Base-by-base conservation (phyloP, 352 stramenopile genomes). In the Pythium phragmiticola region DNA sequence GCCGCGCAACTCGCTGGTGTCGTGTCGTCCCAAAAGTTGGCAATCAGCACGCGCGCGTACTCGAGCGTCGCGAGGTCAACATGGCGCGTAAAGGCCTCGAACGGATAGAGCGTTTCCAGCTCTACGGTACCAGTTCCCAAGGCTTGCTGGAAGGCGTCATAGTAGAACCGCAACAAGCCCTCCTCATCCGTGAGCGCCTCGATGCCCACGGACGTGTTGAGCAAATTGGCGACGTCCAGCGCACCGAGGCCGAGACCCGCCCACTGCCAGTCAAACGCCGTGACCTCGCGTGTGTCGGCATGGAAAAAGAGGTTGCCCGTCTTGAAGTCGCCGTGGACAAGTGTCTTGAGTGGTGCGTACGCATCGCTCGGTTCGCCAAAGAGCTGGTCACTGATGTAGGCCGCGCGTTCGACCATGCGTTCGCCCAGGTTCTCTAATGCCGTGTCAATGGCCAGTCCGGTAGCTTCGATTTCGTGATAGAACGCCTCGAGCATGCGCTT, bases 241-340 rank as follows among this genome's bases (percentile, higher is more conserved):
- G 66, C 82, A 4, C 80, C 82, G 8, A 89, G 69, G n/a, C 75
- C 82, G 21, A 87, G 52, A 4, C 82, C 82, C 14, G 64, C 76
- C 82, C 82, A 91, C 56, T 91, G 80, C 82, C 82, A 91, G 64
- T 91, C 82, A 46, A 91, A 91, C 5, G 80, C 82, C 56, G 85
- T 73, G 14, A 82, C 80, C 16, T 76, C 54, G 6, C 74, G 68
- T 9, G 76, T 71, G 30, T 63, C 41, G 0, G 67, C 37, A 16
- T 88, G 50, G 47, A 91, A 91, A 56, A 89, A 89, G 9, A 91
- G 57, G 51, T 91, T 91, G 52, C 76, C 78, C 30, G 75, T 87
- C 70, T 91, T 91, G 64, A 82, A 86, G 57, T 91, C 82, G 17
- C 82, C 82, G 48, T 91, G 82, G 7, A 91, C 65, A 21, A 91